Evolutionary conservation across 768 basidiomycete genomes (phyloP), one percentile per base, ranked within the genome.

Genomic region (Pleurotus citrinopileatus): DNA sequence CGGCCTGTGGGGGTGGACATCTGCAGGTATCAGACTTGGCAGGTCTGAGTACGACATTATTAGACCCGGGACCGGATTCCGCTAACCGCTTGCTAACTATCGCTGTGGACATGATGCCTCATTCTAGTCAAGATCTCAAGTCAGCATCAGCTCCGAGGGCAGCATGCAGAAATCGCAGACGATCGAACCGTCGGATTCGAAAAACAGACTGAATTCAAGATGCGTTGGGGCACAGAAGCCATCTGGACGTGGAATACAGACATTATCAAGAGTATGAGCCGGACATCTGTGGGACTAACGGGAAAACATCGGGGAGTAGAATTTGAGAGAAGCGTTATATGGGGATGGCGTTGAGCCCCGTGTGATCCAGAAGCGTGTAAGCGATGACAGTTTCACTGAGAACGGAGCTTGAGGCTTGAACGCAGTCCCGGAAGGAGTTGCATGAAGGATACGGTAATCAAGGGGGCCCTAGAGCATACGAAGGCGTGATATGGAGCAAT

Each of bases 221-320:
- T n/a, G n/a, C n/a, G n/a, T n/a, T n/a, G n/a, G n/a, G n/a, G n/a
- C n/a, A n/a, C n/a, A n/a, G n/a, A n/a, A n/a, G n/a, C n/a, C n/a
- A n/a, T n/a, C n/a, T n/a, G n/a, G n/a, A n/a, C n/a, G n/a, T n/a
- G n/a, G n/a, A n/a, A n/a, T n/a, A n/a, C n/a, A n/a, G n/a, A n/a
- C n/a, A n/a, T 17, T 51, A 37, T 1, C 22, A 12, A 12, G 10
- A 22, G 2, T 2, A 8, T 6, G 38, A 47, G 27, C 34, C 48
- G 48, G 48, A 51, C 12, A 51, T 20, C 48, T 51, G 48, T 51
- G 48, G 48, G 48, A 51, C 10, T 10, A n/a, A 17, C 48, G 48
- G 48, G 10, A 15, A 51, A 51, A 26, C 48, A 23, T 51, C 48
- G 48, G 48, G 10, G 2, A 15, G 29, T 19, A 44, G 29, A 13